phyloP scores from a whole-genome alignment of 306 rosid genomes.

The Prunus mume region DNA sequence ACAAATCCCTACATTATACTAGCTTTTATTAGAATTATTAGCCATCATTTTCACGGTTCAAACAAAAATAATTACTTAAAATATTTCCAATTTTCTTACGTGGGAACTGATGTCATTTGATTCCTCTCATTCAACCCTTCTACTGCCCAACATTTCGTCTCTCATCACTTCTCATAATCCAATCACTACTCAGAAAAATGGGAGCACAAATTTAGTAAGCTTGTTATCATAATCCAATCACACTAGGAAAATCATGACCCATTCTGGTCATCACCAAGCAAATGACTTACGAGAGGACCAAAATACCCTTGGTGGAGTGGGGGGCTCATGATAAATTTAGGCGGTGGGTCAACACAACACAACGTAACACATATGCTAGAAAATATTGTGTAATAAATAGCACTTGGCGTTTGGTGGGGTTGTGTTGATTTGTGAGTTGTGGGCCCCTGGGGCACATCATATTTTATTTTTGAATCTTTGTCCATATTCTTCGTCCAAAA shows the following conservation, averaged over 20 bases:
- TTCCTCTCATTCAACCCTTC: neutral
- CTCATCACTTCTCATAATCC: neutral
- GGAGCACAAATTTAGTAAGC: neutral
- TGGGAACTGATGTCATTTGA: too few species aligned
- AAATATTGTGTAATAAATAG: slow-evolving; percentile 18
- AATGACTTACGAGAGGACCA: slow-evolving; percentile 1
- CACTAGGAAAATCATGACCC: neutral
- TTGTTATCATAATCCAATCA: slow-evolving; percentile 42
- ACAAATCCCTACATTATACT: too few species aligned
- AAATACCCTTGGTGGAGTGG: slow-evolving; percentile 33
- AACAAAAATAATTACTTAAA: neutral
- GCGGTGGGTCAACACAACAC: slow-evolving; percentile 23
- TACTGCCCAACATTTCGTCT: too few species aligned
- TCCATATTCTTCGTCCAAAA: neutral
- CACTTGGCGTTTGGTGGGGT: slow-evolving; percentile 29
- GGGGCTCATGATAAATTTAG: slow-evolving; percentile 12
- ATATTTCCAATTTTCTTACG: too few species aligned
- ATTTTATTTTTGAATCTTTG: slow-evolving; percentile 22
- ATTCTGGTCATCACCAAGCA: neutral
- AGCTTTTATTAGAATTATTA: neutral
- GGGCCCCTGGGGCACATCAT: slow-evolving; percentile 4
- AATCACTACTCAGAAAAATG: neutral
- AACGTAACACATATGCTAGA: slow-evolving; percentile 3
- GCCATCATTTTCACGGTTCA: neutral
- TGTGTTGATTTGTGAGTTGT: slow-evolving; percentile 8